These are phyloP conservation scores for Drechslera avenae DNA, from an alignment of 2,329 filamentous ascomycete genomes.

Conservation along the genomic window DNA sequence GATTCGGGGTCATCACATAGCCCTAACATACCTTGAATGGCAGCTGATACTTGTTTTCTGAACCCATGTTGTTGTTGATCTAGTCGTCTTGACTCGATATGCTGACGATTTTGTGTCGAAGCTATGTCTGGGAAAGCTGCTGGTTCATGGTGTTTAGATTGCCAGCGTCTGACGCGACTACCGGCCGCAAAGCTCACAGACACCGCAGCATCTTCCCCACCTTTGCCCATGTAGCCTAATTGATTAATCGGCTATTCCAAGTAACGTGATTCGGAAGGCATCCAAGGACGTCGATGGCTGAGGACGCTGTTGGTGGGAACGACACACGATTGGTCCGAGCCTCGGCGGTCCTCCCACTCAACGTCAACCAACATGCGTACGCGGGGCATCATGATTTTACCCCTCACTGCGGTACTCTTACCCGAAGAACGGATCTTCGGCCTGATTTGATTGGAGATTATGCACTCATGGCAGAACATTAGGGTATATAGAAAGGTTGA, in stretches of 20 bases:
- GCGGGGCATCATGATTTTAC: slow-evolving; percentile 19
- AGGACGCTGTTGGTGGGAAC: slow-evolving; percentile 8
- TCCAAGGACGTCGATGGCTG: neutral
- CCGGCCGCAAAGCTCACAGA: neutral
- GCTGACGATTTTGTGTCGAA: neutral
- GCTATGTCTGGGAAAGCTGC: neutral
- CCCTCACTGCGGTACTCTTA: slow-evolving; percentile 19
- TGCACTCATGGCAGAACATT: slow-evolving; percentile 1
- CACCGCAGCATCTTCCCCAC: slow-evolving; percentile 25
- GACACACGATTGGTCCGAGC: slow-evolving; percentile 14
- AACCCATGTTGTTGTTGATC: slow-evolving; percentile 25
- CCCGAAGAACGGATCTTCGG: slow-evolving; percentile 5
- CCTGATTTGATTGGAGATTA: slow-evolving; percentile 13
- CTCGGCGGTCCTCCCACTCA: slow-evolving; percentile 17
- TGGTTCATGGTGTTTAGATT: no score
- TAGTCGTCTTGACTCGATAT: neutral
- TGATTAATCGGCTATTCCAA: slow-evolving; percentile 16
- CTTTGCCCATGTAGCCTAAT: slow-evolving; percentile 13
- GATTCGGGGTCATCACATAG: neutral
- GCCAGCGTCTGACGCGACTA: no score
- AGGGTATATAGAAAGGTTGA: neutral
- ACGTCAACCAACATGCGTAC: slow-evolving; percentile 13
- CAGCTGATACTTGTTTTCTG: slow-evolving; percentile 40
- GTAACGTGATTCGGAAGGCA: neutral
- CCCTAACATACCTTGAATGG: slow-evolving; percentile 51